Evolutionary conservation across 2,329 filamentous ascomycete species (phyloP).

Genomic region (Aspergillus sergii): DNA sequence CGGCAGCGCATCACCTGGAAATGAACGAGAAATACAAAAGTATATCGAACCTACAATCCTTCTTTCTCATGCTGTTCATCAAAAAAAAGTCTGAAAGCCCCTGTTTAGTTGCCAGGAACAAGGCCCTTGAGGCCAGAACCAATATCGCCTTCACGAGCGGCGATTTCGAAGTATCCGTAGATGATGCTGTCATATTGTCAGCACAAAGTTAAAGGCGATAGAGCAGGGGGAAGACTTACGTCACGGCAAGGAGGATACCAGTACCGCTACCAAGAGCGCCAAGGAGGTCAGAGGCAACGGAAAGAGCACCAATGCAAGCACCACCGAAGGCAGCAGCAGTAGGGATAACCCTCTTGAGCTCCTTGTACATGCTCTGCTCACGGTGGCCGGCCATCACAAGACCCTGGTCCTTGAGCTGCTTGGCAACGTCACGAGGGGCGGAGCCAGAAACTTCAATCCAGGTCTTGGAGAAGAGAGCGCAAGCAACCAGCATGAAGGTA

Average conservation of each 20-base stretch:
- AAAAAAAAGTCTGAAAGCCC: slow-evolving; percentile 26
- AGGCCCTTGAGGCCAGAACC: slow-evolving; percentile 69
- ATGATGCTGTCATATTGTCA: slow-evolving; percentile 72
- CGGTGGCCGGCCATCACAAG: slow-evolving; percentile 99
- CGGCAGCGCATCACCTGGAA: slow-evolving; percentile 32
- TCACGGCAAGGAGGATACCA: slow-evolving; percentile 96
- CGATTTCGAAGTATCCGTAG: slow-evolving; percentile 99
- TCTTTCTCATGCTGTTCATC: slow-evolving; percentile 37
- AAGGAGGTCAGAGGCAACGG: slow-evolving; percentile 91
- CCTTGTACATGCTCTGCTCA: slow-evolving; percentile 99
- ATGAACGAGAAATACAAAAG: slow-evolving; percentile 30
- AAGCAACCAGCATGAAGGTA: slow-evolving; percentile 95
- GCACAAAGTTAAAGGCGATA: slow-evolving; percentile 3
- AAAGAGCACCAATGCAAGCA: slow-evolving; percentile 97
- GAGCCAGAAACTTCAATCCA: slow-evolving; percentile 99
- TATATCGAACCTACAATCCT: slow-evolving; percentile 26
- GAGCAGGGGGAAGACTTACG: slow-evolving; percentile 64
- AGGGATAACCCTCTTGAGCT: slow-evolving; percentile 98
- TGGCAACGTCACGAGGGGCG: slow-evolving; percentile 95
- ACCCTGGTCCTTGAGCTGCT: slow-evolving; percentile 99
- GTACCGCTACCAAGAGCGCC: slow-evolving; percentile 95
- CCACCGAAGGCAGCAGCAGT: slow-evolving; percentile 97
- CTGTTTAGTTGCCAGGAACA: slow-evolving; percentile 53
- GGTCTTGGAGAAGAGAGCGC: slow-evolving; percentile 98
- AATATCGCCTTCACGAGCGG: slow-evolving; percentile 96